Conservation (phyloP, 306 rosid genomes). For the Rosa lucieae region DNA sequence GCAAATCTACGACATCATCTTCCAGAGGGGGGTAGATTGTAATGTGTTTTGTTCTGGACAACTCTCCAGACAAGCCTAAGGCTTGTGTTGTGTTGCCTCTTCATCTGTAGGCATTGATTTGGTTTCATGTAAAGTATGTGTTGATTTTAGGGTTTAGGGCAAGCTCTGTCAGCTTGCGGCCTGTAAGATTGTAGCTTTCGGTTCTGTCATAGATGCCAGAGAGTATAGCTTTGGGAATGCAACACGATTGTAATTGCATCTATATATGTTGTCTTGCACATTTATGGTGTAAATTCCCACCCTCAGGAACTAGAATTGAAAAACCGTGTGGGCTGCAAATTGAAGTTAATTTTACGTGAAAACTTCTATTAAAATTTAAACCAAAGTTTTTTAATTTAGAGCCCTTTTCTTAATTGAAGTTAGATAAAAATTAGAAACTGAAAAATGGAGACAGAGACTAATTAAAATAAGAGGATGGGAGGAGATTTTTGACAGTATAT, state of each 20-base stretch:
- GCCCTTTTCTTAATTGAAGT: too few species aligned
- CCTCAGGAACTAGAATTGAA: too few species aligned
- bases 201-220: background rate
- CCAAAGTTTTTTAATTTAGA: too few species aligned
- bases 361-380: too few species aligned
- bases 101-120: background rate
- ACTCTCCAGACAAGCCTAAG: background rate
- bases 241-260: background rate
- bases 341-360: too few species aligned
- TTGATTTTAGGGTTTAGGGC: conserved; percentile 15
- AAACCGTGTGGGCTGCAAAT: too few species aligned
- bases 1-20: conserved; percentile 9
- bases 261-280: background rate
- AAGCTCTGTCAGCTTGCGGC: background rate
- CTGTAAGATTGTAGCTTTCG: background rate
- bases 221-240: background rate
- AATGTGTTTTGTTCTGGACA: background rate
- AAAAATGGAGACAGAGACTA: too few species aligned
- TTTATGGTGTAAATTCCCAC: background rate
- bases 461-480: too few species aligned
- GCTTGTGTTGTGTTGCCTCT: conserved; percentile 5
- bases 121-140: conserved; percentile 38
- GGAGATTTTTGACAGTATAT: too few species aligned
- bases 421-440: too few species aligned
- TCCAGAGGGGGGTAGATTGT: conserved; percentile 2